Evolutionary conservation across 371 early-diverging fungal species (phyloP).

Genomic region (Mycotypha africana): DNA sequence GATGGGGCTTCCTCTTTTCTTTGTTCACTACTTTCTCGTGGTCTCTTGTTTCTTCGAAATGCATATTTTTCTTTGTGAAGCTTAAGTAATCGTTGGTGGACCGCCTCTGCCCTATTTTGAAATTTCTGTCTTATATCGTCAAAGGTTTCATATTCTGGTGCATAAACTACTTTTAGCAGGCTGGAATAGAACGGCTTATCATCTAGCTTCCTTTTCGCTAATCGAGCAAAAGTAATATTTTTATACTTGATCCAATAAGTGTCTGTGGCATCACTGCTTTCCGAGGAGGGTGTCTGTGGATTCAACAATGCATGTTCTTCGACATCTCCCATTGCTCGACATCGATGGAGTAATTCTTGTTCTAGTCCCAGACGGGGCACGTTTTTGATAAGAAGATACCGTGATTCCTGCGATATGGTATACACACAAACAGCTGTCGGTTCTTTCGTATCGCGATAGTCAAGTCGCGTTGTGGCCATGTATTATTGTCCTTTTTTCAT

Average conservation of each 20-base stretch:
- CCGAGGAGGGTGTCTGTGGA: constrained; percentile 19
- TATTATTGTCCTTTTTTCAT: too few relatives aligned
- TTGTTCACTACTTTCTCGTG: too few relatives aligned
- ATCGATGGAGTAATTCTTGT: constrained; percentile 28
- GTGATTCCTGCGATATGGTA: constrained; percentile 49
- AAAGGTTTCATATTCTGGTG: constrained; percentile 44
- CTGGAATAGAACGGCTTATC: constrained; percentile 39
- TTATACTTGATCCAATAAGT: constrained; percentile 30
- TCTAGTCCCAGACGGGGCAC: constrained; percentile 33
- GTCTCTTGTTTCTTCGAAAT: too few relatives aligned
- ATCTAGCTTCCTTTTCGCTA: constrained; percentile 38
- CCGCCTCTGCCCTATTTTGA: constrained; percentile 5
- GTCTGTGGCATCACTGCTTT: constrained; percentile 25
- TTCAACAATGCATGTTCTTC: constrained; percentile 25
- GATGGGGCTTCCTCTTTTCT: too few relatives aligned
- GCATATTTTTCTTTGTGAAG: too few relatives aligned
- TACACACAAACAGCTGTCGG: constrained; percentile 45
- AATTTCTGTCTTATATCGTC: constrained; percentile 47
- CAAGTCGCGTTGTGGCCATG: constrained; percentile 9
- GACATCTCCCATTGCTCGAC: constrained; percentile 28
- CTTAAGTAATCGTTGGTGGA: too few relatives aligned
- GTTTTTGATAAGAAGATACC: constrained; percentile 44
- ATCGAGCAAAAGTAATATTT: constrained; percentile 25
- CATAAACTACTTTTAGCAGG: constrained; percentile 38
- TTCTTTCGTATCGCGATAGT: constrained; percentile 27